Conservation (phyloP, 371 early-diverging fungal genomes). For the Mortierella sp. region DNA sequence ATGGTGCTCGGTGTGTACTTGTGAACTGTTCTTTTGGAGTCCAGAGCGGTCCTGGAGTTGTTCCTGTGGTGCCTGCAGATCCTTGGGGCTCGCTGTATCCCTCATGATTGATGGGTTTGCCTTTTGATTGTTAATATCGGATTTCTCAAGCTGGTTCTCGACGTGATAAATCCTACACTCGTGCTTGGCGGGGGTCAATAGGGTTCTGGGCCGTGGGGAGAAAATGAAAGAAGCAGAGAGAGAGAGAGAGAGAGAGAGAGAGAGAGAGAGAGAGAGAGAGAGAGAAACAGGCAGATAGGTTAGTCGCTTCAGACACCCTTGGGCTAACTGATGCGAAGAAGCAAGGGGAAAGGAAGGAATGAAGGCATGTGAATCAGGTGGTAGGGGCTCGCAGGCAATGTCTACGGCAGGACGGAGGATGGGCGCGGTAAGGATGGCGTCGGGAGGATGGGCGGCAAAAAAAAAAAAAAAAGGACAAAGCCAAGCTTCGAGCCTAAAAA, state of each 20-base stretch:
- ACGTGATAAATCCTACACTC: neutral
- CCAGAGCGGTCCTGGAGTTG: slow-evolving; percentile 8
- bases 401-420: neutral
- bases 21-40: neutral
- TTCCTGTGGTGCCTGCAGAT: slow-evolving; percentile 20
- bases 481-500: no score
- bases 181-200: neutral
- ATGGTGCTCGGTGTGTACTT: no score
- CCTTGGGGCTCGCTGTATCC: slow-evolving; percentile 9
- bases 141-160: slow-evolving; percentile 17
- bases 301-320: no score
- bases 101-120: neutral
- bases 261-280: neutral
- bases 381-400: neutral
- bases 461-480: no score
- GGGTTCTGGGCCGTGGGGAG: neutral
- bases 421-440: neutral
- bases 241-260: neutral
- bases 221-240: neutral
- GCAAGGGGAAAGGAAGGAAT: neutral
- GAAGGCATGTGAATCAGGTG: no score
- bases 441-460: no score
- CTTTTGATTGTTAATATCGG: neutral
- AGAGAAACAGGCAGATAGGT: no score
- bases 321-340: no score